A percentile compares a stretch with the other conserved stretches of the same genome.
phyloP scores from a whole-genome alignment of 371 early-diverging fungal genomes.

The Mortierella sp. region DNA sequence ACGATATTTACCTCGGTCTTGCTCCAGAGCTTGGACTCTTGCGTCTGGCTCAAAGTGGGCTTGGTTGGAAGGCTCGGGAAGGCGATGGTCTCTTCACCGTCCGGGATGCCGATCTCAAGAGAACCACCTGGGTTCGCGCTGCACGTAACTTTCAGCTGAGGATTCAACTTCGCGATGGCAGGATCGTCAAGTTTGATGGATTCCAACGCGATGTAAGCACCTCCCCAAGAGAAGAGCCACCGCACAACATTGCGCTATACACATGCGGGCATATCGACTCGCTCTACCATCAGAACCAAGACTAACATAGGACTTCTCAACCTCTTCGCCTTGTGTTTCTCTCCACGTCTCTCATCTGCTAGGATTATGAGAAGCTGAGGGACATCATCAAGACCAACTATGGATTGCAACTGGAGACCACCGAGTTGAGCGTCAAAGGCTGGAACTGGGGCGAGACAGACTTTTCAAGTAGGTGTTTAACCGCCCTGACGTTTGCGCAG shows the following conservation, averaged over 20 bases:
- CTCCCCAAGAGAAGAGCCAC: too few species aligned
- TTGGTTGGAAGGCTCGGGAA: conserved; percentile 83
- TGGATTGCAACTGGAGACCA: conserved; percentile 79
- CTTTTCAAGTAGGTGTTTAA: conserved; percentile 55
- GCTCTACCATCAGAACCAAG: too few species aligned
- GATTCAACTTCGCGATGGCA: conserved; percentile 76
- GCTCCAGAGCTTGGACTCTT: conserved; percentile 67
- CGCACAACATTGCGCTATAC: too few species aligned
- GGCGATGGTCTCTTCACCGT: conserved; percentile 70
- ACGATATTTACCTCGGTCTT: conserved; percentile 56
- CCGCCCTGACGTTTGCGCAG: too few species aligned
- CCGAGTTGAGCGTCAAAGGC: conserved; percentile 89
- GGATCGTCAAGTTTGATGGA: conserved; percentile 87
- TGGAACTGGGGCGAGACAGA: conserved; percentile 98
- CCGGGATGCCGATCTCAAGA: conserved; percentile 73
- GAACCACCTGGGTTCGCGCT: conserved; percentile 80
- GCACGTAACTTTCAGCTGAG: conserved; percentile 88
- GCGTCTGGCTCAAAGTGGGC: conserved; percentile 79
- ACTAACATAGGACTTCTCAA: too few species aligned
- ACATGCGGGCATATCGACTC: too few species aligned
- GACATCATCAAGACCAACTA: conserved; percentile 79
- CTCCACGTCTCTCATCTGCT: conserved; percentile 1
- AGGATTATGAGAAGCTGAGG: conserved; percentile 85
- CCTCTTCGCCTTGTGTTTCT: too few species aligned
- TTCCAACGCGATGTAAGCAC: conserved; percentile 82